Conservation (phyloP, 306 rosid genomes). For the Fragaria vesca region DNA sequence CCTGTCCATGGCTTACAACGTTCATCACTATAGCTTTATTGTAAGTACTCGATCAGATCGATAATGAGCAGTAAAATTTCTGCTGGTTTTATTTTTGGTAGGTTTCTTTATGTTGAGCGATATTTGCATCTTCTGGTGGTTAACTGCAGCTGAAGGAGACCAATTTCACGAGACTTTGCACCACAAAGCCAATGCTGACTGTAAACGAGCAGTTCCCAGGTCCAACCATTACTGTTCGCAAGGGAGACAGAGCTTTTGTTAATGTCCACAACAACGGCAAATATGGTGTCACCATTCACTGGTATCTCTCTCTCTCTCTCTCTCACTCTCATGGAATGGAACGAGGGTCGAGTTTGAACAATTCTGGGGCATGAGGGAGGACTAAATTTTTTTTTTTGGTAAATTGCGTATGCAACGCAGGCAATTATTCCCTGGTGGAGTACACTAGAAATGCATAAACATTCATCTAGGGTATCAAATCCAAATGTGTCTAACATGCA, state of each 20-base stretch:
- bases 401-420: too few species aligned
- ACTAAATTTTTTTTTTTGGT: too few species aligned
- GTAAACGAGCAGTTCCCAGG: slow-evolving; percentile 28
- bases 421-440: too few species aligned
- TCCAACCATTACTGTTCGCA: not conserved
- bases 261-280: not conserved
- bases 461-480: too few species aligned
- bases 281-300: slow-evolving; percentile 21
- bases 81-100: too few species aligned
- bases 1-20: slow-evolving; percentile 14
- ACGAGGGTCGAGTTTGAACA: not conserved
- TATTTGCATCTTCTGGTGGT: not conserved
- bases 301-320: slow-evolving; percentile 10
- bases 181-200: slow-evolving; percentile 24
- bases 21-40: slow-evolving; percentile 22
- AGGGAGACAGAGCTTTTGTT: not conserved
- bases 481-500: too few species aligned
- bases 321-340: not conserved
- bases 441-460: too few species aligned
- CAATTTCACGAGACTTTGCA: slow-evolving; percentile 23
- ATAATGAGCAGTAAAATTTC: not conserved
- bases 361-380: too few species aligned
- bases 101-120: too few species aligned
- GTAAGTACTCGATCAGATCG: slow-evolving; percentile 1
- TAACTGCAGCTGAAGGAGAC: slow-evolving; percentile 25